These are phyloP conservation scores for Melastoma candidum DNA, from an alignment of 441 rosid genomes.

Conservation along the genomic window DNA sequence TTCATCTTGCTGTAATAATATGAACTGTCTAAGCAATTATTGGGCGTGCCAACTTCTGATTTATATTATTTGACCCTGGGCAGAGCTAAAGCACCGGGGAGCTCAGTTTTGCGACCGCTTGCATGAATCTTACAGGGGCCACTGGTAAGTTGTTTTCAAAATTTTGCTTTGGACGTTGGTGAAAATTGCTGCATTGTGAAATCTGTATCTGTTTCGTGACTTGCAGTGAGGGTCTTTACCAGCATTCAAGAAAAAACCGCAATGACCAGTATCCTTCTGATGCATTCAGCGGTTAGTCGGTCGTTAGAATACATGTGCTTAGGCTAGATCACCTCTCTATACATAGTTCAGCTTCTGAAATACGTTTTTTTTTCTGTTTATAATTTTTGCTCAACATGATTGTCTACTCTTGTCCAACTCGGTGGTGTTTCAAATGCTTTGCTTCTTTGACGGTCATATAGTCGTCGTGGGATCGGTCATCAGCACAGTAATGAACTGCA, in stretches of 20 bases:
- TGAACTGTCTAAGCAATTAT: slow-evolving; percentile 3
- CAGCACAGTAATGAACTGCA: slow-evolving; percentile 59
- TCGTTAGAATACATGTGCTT: background rate
- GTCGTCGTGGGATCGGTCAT: slow-evolving; percentile 73
- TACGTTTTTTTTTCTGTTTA: background rate
- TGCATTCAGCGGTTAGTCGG: background rate
- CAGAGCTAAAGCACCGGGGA: slow-evolving; percentile 90
- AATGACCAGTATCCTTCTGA: slow-evolving; percentile 58
- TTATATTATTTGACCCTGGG: background rate
- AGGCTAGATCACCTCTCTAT: too few relatives aligned
- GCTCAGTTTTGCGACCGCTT: slow-evolving; percentile 83
- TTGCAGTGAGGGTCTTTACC: slow-evolving; percentile 82
- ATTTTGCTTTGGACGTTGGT: background rate
- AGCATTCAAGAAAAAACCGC: slow-evolving; percentile 92
- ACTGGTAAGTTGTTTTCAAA: slow-evolving; percentile 37
- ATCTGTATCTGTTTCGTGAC: slow-evolving; percentile 1
- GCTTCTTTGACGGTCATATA: slow-evolving; percentile 29
- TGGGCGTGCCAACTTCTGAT: background rate
- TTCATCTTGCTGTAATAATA: too few relatives aligned
- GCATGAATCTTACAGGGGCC: slow-evolving; percentile 69
- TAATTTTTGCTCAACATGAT: background rate
- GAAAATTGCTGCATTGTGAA: background rate
- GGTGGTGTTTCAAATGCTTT: background rate
- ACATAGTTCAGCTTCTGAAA: too few relatives aligned
- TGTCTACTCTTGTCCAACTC: background rate